Conservation (phyloP, 2,329 filamentous ascomycete genomes). For the Blastomyces parvus region DNA sequence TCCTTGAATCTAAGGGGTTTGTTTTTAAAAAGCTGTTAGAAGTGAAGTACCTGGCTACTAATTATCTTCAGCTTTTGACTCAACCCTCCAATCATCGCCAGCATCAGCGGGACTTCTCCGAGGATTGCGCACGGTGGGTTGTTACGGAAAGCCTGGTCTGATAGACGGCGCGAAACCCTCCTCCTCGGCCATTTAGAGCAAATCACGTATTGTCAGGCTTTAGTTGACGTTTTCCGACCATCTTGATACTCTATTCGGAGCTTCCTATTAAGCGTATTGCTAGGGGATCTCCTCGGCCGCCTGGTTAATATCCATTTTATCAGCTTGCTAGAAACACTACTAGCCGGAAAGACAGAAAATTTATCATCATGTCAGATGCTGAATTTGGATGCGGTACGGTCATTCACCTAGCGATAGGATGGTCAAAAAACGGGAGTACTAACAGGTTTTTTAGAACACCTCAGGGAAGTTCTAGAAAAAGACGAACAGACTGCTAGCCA, state of each 20-base stretch:
- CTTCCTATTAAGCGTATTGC: neutral
- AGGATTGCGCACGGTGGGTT: neutral
- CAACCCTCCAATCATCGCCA: neutral
- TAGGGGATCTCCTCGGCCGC: neutral
- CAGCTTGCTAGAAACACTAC: neutral
- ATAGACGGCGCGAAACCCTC: neutral
- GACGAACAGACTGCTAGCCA: conserved; percentile 26
- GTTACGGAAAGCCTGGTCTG: neutral
- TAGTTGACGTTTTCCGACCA: neutral
- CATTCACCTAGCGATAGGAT: neutral
- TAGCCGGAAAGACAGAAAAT: neutral
- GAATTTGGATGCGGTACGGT: conserved; percentile 11
- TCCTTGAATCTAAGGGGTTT: neutral
- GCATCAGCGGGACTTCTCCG: neutral
- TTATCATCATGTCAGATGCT: conserved; percentile 4
- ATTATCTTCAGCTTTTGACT: neutral
- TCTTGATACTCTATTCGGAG: neutral
- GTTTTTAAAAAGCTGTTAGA: neutral
- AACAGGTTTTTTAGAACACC: conserved; percentile 27
- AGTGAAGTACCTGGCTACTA: neutral
- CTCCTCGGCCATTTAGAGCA: neutral
- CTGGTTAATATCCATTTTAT: neutral
- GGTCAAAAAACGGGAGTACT: conserved; percentile 3
- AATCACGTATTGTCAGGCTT: neutral
- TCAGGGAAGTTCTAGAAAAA: conserved; percentile 27